phyloP scores from a whole-genome alignment of 1,139 yeast species.

The Taiozyma onychis region DNA sequence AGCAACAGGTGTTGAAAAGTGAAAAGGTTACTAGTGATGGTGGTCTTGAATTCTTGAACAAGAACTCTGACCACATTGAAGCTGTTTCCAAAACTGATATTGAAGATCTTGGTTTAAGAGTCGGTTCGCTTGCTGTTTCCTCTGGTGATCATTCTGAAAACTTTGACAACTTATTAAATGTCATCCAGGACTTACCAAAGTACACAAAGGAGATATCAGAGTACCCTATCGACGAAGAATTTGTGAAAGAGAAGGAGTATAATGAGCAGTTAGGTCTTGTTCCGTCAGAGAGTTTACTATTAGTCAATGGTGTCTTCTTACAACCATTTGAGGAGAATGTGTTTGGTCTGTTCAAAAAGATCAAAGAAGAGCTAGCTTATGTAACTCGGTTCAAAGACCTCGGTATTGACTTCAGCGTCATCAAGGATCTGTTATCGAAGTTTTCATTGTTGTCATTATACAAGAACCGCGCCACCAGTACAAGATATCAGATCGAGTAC shows the following conservation, averaged over 20 bases:
- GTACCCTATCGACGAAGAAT: constrained; percentile 13
- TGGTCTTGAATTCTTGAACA: constrained; percentile 10
- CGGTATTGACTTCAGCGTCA: constrained; percentile 34
- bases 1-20: constrained; percentile 3
- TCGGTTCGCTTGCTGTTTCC: constrained; percentile 37
- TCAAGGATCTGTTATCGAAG: constrained; percentile 37
- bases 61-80: constrained; percentile 23
- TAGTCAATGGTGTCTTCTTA: constrained; percentile 50
- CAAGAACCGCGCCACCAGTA: constrained; percentile 31
- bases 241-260: constrained; percentile 18
- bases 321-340: constrained; percentile 38
- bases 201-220: constrained; percentile 28
- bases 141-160: constrained; percentile 27
- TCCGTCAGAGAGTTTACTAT: constrained; percentile 38
- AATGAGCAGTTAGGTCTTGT: constrained; percentile 25
- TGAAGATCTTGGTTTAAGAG: constrained; percentile 38
- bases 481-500: constrained; percentile 29
- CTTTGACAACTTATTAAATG: constrained; percentile 30
- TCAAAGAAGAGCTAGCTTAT: constrained; percentile 33
- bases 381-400: constrained; percentile 28
- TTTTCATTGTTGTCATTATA: constrained; percentile 40
- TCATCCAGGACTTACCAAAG: constrained; percentile 49
- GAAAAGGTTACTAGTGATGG: constrained; percentile 6
- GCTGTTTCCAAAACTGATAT: constrained; percentile 30
- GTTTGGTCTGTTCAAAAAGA: constrained; percentile 28